Base-by-base conservation (phyloP, 2,329 filamentous ascomycete genomes). In the Fonsecaea pugnacius region DNA sequence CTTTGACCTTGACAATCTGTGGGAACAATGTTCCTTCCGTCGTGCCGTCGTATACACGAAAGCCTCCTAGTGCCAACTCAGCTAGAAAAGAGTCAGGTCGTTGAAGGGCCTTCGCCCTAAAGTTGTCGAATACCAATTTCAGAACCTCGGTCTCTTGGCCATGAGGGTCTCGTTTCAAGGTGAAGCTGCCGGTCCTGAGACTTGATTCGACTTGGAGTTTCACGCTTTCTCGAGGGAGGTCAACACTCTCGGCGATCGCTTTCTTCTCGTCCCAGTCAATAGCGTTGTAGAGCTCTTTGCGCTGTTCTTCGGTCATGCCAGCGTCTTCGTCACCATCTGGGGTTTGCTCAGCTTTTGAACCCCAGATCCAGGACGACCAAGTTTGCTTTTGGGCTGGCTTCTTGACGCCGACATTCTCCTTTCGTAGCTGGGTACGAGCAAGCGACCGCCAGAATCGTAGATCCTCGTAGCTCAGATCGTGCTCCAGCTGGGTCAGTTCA, bases 231-330 rank as follows among this genome's bases (percentile, higher is more conserved):
- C 91, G 87, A 0, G 96, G 96, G 35, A 92, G 83, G 71, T 99
- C 95, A 3, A 99, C 89, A 48, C 90, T 89, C 70, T 96, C 92
- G 0, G 92, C 84, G 43, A 99, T 84, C 1, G 90, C 91, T 65
- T 93, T 89, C 81, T 97, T 98, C 77, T 99, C 95, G 67, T 99
- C 91, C 89, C 94, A 99, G 72, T 98, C 95, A 72, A 99, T 99
- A 56, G 92, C 96, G 71, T 96, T 90, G 76, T 98, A 99, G 9
- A 99, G 85, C 77, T 99, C 94, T 75, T 98, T 92, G 48, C 94
- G 89, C 75, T 99, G 93, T 75, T 99, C 93, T 76, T 98, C 89
- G 67, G 99, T 95, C 0, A 91, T 96, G 84, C 99, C 96, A 65
- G 92, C 87, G 0, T 89, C 91, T 70, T 96, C 83, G 50, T 91